Base-by-base conservation (phyloP, 768 basidiomycete genomes). In the Tricholoma hemisulphureum region DNA sequence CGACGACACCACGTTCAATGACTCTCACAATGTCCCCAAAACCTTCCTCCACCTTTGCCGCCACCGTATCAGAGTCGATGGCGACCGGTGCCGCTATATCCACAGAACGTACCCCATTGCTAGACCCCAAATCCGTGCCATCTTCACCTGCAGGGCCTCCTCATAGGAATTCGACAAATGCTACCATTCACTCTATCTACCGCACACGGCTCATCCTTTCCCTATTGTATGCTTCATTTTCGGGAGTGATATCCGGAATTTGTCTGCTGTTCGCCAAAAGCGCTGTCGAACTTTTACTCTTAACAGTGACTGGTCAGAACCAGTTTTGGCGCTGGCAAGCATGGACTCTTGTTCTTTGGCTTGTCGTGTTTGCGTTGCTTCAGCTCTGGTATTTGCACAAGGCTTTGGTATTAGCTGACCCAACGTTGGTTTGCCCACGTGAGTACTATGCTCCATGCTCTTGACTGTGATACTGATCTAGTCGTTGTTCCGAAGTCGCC, bases 261-360 rank as follows among this genome's bases (percentile, higher is more conserved):
- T 96, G 93, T 68, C 76, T 98, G 23, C 78, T 98, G 14, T 91
- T 96, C 61, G 95, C 95, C 14, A 98, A 98, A 76, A 92, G 92
- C 58, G 94, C 92, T 2, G 91, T 95, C 10, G 93, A 96, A 72
- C 77, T 98, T 8, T 77, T 96, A 7, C 74, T 98, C 57, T 74
- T 95, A 31, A 93, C 93, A 0, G 61, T 93, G 23, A 72, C 80
- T 4, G 90, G 89, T 7, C 70, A 86, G 32, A 92, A 92, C 65
- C 91, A 94, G 71, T 93, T 91, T 66, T 87, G 84, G 83, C 75
- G 85, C 53, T 92, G 89, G 89, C 82, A 92, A 71, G 78, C 88
- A 1, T 97, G 93, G 93, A 75, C 87, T 31, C 80, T 97, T 20
- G 76, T 95, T 2, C 72, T 86, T 20, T 87, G 87, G 1, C 75